phyloP scores from a whole-genome alignment of 352 stramenopile species.

The Saprolegnia diclina region DNA sequence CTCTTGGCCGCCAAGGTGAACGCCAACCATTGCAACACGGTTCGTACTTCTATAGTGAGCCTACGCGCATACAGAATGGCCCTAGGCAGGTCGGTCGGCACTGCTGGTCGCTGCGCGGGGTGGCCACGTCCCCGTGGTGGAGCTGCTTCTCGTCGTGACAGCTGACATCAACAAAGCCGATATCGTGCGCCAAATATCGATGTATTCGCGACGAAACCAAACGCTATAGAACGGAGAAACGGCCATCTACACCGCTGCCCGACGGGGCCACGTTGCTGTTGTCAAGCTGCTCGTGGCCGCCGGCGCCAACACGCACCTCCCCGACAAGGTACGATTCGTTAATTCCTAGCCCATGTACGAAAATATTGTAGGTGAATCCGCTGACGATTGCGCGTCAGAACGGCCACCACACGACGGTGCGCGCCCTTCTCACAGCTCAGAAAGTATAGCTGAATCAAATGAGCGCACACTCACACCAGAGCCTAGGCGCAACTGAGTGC shows the following conservation, averaged over 20 bases:
- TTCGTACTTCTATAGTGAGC: too few relatives aligned
- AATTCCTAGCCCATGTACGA: not conserved
- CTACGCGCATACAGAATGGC: too few relatives aligned
- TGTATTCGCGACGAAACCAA: too few relatives aligned
- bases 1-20: not conserved
- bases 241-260: too few relatives aligned
- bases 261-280: too few relatives aligned
- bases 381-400: not conserved
- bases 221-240: too few relatives aligned
- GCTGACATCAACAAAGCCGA: too few relatives aligned
- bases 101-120: not conserved
- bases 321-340: not conserved
- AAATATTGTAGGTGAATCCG: not conserved
- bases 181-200: too few relatives aligned
- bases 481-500: not conserved
- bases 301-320: not conserved
- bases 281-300: not conserved
- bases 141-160: too few relatives aligned
- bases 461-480: not conserved
- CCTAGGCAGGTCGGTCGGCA: not conserved
- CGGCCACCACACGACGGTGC: not conserved
- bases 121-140: not conserved
- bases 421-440: not conserved
- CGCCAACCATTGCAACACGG: not conserved
- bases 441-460: not conserved